These are phyloP conservation scores for Fusarium stilboides DNA, from an alignment of 2,329 filamentous ascomycete species.

Conservation along the genomic window DNA sequence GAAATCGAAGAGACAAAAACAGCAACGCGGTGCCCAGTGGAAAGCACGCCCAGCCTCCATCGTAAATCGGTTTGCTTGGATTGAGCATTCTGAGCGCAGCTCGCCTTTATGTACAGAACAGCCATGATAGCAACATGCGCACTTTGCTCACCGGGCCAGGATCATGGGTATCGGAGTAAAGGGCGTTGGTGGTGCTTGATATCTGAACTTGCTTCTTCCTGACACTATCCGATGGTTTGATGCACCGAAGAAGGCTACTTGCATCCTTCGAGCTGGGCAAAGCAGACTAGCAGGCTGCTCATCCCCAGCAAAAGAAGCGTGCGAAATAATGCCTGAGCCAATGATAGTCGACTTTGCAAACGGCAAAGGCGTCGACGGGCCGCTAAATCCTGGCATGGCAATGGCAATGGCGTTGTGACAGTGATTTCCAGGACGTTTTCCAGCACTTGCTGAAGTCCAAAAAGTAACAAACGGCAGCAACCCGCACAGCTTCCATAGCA, in stretches of 20 bases:
- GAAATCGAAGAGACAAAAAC: conserved; percentile 28
- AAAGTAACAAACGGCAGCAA: background rate
- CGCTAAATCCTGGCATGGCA: background rate
- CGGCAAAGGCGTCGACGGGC: background rate
- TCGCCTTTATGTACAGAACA: background rate
- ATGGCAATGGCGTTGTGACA: background rate
- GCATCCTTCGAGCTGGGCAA: background rate
- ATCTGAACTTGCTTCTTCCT: background rate
- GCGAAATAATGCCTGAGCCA: background rate
- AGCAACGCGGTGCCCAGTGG: conserved; percentile 3
- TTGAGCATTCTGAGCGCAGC: too few species aligned
- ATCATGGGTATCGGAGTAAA: background rate
- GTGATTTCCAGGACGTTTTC: background rate
- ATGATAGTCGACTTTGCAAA: background rate
- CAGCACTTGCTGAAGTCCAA: background rate
- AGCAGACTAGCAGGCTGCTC: too few species aligned
- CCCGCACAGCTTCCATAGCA: background rate
- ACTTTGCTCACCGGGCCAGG: background rate
- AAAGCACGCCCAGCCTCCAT: conserved; percentile 8
- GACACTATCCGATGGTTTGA: background rate
- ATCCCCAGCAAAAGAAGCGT: too few species aligned
- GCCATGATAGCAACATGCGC: background rate
- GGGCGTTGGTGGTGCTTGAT: background rate
- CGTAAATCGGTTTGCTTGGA: background rate
- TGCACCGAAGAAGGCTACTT: background rate